Percentiles rank a stretch among this genome's conserved stretches.
Conservation (phyloP, 352 stramenopile genomes). For the Globisporangium nunn region DNA sequence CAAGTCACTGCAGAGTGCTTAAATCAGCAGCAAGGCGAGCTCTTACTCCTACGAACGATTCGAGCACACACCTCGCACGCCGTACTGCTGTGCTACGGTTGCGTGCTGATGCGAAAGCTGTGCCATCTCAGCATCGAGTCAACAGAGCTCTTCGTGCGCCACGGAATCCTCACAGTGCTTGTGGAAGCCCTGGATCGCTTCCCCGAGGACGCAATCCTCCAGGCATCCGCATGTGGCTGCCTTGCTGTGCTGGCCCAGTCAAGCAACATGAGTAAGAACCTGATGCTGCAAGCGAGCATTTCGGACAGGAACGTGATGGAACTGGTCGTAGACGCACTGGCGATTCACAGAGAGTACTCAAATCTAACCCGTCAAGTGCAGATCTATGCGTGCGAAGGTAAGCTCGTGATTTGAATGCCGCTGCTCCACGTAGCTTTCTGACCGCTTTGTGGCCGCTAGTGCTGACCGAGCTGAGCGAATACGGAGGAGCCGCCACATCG, state of each 20-base stretch:
- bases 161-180: constrained; percentile 44
- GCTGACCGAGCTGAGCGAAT: constrained; percentile 55
- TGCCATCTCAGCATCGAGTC: constrained; percentile 63
- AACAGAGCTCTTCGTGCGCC: constrained; percentile 52
- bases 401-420: background rate
- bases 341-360: constrained; percentile 55
- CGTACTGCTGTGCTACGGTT: constrained; percentile 71
- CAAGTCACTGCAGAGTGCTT: constrained; percentile 66
- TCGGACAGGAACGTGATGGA: constrained; percentile 28
- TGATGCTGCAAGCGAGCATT: constrained; percentile 33
- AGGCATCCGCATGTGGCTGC: constrained; percentile 56
- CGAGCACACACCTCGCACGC: constrained; percentile 46
- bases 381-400: constrained; percentile 75
- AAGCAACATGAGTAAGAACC: constrained; percentile 49
- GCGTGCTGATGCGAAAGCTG: constrained; percentile 67
- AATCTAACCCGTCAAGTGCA: constrained; percentile 72
- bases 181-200: constrained; percentile 42
- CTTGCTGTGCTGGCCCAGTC: constrained; percentile 52
- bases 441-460: constrained; percentile 14
- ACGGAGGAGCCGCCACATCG: constrained; percentile 31
- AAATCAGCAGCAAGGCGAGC: constrained; percentile 47
- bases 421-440: background rate
- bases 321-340: constrained; percentile 41
- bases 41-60: constrained; percentile 50
- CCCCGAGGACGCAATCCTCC: constrained; percentile 58